Evolutionary conservation across 1,139 yeast species (phyloP).

Genomic region (Scheffersomyces segobiensis): DNA sequence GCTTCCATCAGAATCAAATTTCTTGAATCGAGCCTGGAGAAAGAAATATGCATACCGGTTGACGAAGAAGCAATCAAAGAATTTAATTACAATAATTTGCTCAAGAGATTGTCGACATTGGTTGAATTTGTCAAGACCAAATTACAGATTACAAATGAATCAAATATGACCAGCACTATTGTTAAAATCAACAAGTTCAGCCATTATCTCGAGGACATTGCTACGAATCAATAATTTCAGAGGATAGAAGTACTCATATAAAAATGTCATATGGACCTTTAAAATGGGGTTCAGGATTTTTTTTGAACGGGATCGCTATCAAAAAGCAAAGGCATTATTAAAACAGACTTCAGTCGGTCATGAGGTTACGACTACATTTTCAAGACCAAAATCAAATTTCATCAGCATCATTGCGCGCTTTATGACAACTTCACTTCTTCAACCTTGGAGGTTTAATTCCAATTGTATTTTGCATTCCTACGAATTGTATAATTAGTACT

Average conservation of each 20-base stretch:
- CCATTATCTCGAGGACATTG: conserved; percentile 19
- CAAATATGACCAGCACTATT: conserved; percentile 15
- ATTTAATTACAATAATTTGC: conserved; percentile 14
- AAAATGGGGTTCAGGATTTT: background rate
- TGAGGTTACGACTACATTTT: background rate
- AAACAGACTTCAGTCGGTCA: background rate
- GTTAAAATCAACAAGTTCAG: conserved; percentile 19
- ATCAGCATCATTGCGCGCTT: background rate
- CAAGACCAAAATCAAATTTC: background rate
- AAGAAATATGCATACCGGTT: conserved; percentile 4
- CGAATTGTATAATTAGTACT: background rate
- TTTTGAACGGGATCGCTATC: background rate
- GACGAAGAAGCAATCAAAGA: conserved; percentile 3
- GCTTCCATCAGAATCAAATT: conserved; percentile 9
- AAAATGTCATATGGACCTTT: background rate
- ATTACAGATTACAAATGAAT: conserved; percentile 13
- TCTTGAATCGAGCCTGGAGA: conserved; percentile 4
- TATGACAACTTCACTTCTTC: background rate
- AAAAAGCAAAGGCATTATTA: background rate
- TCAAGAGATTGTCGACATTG: conserved; percentile 16
- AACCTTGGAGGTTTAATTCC: background rate
- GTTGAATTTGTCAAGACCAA: conserved; percentile 20
- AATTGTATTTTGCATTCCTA: background rate
- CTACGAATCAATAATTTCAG: conserved; percentile 1
- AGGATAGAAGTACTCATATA: background rate